phyloP scores from a whole-genome alignment of 2,329 filamentous ascomycete species.

The Trichophyton mentagrophytes region DNA sequence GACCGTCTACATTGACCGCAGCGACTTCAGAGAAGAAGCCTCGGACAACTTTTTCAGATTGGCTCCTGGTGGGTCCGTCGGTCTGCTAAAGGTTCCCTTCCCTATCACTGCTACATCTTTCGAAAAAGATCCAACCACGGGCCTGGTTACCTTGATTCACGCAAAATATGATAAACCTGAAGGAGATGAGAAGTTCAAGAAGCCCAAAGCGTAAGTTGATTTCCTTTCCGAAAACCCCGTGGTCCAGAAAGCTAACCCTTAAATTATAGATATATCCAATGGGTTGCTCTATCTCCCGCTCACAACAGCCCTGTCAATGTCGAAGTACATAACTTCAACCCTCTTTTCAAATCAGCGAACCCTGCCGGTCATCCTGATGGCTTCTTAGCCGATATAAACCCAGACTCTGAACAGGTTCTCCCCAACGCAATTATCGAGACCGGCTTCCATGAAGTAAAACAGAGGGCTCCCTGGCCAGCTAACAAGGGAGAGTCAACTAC shows the following conservation, averaged over 20 bases:
- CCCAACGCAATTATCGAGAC: conserved; percentile 66
- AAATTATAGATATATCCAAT: conserved; percentile 44
- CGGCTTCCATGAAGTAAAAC: conserved; percentile 65
- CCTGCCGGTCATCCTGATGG: conserved; percentile 65
- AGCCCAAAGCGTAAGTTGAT: conserved; percentile 53
- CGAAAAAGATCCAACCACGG: conserved; percentile 50
- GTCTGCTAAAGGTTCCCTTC: conserved; percentile 57
- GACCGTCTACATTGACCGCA: conserved; percentile 72
- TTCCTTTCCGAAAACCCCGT: background rate
- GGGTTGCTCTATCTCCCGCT: background rate
- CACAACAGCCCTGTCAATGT: conserved; percentile 51
- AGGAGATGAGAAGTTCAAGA: conserved; percentile 49
- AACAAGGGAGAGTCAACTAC: conserved; percentile 17
- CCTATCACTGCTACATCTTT: conserved; percentile 58
- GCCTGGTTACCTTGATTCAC: conserved; percentile 52
- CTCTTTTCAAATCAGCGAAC: conserved; percentile 76
- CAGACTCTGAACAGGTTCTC: conserved; percentile 70
- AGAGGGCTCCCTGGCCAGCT: conserved; percentile 63
- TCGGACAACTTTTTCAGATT: conserved; percentile 66
- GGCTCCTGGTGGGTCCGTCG: conserved; percentile 60
- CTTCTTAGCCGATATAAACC: conserved; percentile 74
- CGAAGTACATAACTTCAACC: conserved; percentile 66
- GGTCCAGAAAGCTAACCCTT: background rate
- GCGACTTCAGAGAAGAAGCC: conserved; percentile 62
- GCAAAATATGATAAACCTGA: conserved; percentile 54